Evolutionary conservation across 2,329 filamentous ascomycete species (phyloP).

Genomic region (Rosellinia necatrix): DNA sequence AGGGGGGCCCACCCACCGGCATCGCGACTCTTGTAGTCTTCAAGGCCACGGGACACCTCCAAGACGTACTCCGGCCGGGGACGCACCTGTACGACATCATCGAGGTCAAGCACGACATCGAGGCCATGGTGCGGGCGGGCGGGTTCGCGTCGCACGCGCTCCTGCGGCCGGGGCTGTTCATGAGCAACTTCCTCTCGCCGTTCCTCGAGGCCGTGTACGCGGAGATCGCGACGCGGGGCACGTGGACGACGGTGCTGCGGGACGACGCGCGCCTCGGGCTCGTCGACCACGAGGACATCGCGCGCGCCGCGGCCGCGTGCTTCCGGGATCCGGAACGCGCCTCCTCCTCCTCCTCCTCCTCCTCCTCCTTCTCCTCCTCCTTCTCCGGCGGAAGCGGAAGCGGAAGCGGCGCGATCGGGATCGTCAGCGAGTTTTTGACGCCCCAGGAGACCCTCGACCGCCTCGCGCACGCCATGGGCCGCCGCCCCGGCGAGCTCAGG

Average conservation of each 20-base stretch:
- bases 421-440: too few species aligned
- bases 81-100: conserved; percentile 42
- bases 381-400: too few species aligned
- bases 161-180: conserved; percentile 56
- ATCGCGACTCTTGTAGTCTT: too few species aligned
- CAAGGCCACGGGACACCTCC: too few species aligned
- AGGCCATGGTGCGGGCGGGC: conserved; percentile 38
- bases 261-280: neutral
- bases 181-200: conserved; percentile 54
- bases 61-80: too few species aligned
- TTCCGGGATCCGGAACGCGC: conserved; percentile 23
- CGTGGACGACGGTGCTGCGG: conserved; percentile 14
- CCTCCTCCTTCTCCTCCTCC: too few species aligned
- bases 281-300: conserved; percentile 21
- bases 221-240: conserved; percentile 5
- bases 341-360: too few species aligned
- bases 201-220: conserved; percentile 34
- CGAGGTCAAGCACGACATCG: too few species aligned
- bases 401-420: too few species aligned
- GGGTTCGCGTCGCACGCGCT: conserved; percentile 53
- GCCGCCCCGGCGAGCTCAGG: neutral
- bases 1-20: too few species aligned
- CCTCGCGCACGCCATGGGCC: conserved; percentile 11
- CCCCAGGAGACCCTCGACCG: conserved; percentile 18
- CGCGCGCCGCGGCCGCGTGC: conserved; percentile 5